Evolutionary conservation across 1,284 basidiomycete genomes (phyloP).

Genomic region (Rugosomyces carneus): DNA sequence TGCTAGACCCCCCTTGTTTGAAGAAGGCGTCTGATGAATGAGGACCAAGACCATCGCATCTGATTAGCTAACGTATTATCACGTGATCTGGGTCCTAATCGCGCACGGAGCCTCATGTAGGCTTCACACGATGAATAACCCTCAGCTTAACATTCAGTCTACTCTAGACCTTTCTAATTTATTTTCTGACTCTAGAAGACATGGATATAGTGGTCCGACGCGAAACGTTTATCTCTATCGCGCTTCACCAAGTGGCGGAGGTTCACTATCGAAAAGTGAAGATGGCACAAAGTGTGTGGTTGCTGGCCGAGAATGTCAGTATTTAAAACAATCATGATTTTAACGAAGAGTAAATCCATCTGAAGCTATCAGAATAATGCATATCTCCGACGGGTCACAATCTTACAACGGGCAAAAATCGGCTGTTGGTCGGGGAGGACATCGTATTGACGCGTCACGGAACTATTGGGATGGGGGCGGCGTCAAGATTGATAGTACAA

Average conservation of each 20-base stretch:
- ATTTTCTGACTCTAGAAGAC: slow-evolving; percentile 34
- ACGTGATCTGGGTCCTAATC: too few species aligned
- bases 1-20: too few species aligned
- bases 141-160: slow-evolving; percentile 21
- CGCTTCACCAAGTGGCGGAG: slow-evolving; percentile 53
- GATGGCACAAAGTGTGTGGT: slow-evolving; percentile 64
- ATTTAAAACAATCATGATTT: slow-evolving; percentile 1
- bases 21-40: too few species aligned
- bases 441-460: slow-evolving; percentile 58
- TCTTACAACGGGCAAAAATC: slow-evolving; percentile 43
- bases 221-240: slow-evolving; percentile 53
- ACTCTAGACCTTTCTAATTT: slow-evolving; percentile 19
- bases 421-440: slow-evolving; percentile 49
- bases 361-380: slow-evolving; percentile 61
- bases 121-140: slow-evolving; percentile 11
- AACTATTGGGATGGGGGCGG: slow-evolving; percentile 72
- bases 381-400: slow-evolving; percentile 44
- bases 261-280: slow-evolving; percentile 57
- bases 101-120: not conserved
- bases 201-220: slow-evolving; percentile 33
- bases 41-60: too few species aligned
- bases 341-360: slow-evolving; percentile 5
- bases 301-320: slow-evolving; percentile 68
- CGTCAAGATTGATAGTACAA: slow-evolving; percentile 68
- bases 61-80: too few species aligned